phyloP scores from a whole-genome alignment of 306 rosid species.

The Gastrolobium villosum region DNA sequence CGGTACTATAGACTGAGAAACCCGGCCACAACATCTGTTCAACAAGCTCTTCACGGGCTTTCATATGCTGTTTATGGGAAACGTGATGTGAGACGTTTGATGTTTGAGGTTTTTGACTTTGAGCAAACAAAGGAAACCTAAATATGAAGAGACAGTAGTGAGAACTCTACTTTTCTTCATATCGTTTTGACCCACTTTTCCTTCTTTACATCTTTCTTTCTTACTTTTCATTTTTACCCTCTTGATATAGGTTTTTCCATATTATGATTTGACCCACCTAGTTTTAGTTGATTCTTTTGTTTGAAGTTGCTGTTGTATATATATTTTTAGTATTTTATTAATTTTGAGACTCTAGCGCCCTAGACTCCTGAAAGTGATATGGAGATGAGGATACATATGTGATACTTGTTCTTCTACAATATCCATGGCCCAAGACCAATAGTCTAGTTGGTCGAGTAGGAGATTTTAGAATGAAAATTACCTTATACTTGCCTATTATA shows the following conservation, averaged over 20 bases:
- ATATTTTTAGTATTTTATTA: conserved; percentile 31
- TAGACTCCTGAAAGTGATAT: neutral
- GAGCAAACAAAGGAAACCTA: conserved; percentile 75
- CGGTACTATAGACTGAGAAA: conserved; percentile 69
- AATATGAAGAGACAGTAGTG: conserved; percentile 37
- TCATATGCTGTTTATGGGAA: conserved; percentile 82
- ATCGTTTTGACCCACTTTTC: conserved; percentile 1
- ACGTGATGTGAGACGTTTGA: conserved; percentile 79
- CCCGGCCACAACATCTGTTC: conserved; percentile 75
- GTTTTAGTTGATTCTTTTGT: conserved; percentile 28
- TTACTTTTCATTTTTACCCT: neutral
- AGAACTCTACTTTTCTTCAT: conserved; percentile 34
- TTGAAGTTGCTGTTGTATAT: conserved; percentile 37
- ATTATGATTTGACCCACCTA: conserved; percentile 12
- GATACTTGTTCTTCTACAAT: neutral
- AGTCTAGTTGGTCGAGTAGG: neutral
- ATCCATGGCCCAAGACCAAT: neutral
- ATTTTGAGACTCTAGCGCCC: neutral
- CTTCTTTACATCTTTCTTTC: neutral
- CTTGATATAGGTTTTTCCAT: conserved; percentile 18
- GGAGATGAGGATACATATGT: conserved; percentile 12
- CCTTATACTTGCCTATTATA: neutral
- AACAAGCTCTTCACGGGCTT: conserved; percentile 86
- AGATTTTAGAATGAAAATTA: neutral
- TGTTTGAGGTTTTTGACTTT: conserved; percentile 88